phyloP scores from a whole-genome alignment of 176 grass and related monocot genomes.

The Oryza punctata region DNA sequence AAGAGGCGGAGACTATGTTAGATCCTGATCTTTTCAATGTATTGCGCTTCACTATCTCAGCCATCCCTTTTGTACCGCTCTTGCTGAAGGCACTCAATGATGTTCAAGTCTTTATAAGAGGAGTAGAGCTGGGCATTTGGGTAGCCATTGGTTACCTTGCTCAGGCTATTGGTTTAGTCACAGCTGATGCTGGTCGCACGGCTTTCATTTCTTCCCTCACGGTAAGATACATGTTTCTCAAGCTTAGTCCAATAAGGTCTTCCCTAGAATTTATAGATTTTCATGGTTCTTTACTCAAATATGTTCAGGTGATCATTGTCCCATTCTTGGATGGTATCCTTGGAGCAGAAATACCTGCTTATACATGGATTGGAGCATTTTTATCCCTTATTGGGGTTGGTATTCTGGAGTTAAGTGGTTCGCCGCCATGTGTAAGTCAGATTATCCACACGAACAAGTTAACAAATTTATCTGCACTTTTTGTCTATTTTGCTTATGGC shows the following conservation, averaged over 20 bases:
- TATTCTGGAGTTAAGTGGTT: constrained; percentile 58
- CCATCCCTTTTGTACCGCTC: constrained; percentile 48
- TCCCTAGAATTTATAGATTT: constrained; percentile 9
- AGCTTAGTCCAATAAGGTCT: constrained; percentile 3
- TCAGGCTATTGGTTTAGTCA: constrained; percentile 55
- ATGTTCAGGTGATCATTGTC: constrained; percentile 54
- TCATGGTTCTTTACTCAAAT: constrained; percentile 35
- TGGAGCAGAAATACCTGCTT: constrained; percentile 48
- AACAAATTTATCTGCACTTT: constrained; percentile 28
- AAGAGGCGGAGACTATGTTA: constrained; percentile 48
- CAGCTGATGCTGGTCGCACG: constrained; percentile 52
- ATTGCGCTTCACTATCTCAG: constrained; percentile 55
- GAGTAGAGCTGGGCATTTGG: constrained; percentile 61
- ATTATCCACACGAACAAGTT: constrained; percentile 31
- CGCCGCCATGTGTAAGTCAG: constrained; percentile 61
- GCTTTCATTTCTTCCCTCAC: constrained; percentile 63
- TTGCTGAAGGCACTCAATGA: constrained; percentile 48
- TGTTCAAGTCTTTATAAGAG: constrained; percentile 36
- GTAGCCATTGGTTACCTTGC: constrained; percentile 52
- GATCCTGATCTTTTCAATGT: constrained; percentile 63
- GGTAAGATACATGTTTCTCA: constrained; percentile 41
- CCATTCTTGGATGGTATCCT: constrained; percentile 58
- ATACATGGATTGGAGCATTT: constrained; percentile 57
- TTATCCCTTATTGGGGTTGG: constrained; percentile 48
- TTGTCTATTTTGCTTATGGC: not conserved